Base-by-base conservation (phyloP, 1,284 basidiomycete species). In the Trichosporon ovoides region DNA sequence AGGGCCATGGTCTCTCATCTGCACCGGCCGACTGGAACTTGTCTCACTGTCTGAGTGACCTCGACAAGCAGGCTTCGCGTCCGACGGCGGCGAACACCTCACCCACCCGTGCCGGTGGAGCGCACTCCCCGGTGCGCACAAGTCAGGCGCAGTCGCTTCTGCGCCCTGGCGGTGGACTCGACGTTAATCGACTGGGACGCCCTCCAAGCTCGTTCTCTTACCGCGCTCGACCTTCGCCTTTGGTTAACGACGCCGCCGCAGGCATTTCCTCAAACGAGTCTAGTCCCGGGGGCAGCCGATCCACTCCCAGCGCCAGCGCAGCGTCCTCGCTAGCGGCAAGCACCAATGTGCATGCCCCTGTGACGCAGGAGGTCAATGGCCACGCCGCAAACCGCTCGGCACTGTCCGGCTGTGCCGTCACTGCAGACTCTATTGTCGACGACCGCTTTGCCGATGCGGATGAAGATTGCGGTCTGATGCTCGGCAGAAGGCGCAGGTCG, bases 1-100 rank as follows among this genome's bases (percentile, higher is more conserved):
- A 43, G 19, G 61, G 57, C 4, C 61, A 62, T 18, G 63, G 60
- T 3, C 28, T 67, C 18, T 56, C 59, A 3, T 57, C 62, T 20
- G 62, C 60, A 0, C 56, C 57, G 3, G 64, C 60, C 6, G 66
- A 65, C 58, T 60, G 63, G 57, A 63, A 61, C 35, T 48, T 63
- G 12, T 57, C 37, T 13, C 38, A 54, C 11, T 48, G 43, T 18
- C 53, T 57, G 18, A 56, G 53, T 7, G 60, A 54, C 18, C 53
- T 60, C n/a, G 60, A 56, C 35, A 49, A 60, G 49, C 57, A 62
- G 36, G 49, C 35, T 22, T n/a, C 28, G 19, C 38, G 50, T 16
- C 56, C 33, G 28, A 3, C 35, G 16, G 10, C 43, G 16, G 43
- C 24, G 24, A 22, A 22, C 43, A 18, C 24, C 16, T 54, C 53